These are phyloP conservation scores for Cercospora zeae-maydis DNA, from an alignment of 2,329 filamentous ascomycete genomes.

Conservation along the genomic window DNA sequence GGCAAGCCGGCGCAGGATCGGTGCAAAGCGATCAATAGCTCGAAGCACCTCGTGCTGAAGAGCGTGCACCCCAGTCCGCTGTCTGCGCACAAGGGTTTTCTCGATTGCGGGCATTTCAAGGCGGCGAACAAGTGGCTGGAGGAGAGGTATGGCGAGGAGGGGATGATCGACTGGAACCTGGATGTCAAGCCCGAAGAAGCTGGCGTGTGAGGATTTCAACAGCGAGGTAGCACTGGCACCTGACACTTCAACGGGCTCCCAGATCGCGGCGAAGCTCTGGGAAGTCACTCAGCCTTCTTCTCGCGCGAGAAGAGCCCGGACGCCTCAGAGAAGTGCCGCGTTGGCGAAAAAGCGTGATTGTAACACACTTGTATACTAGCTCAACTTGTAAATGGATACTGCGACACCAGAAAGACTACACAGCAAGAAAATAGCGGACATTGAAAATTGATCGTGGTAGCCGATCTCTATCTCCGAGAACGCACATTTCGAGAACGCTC, in stretches of 20 bases:
- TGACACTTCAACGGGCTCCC: background rate
- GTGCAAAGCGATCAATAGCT: slow-evolving; percentile 61
- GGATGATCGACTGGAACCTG: slow-evolving; percentile 76
- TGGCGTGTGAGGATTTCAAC: slow-evolving; percentile 31
- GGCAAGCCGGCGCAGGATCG: slow-evolving; percentile 78
- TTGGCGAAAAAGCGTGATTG: background rate
- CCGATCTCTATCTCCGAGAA: background rate
- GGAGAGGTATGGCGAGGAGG: slow-evolving; percentile 71
- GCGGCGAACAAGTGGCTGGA: slow-evolving; percentile 82
- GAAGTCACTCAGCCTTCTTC: background rate
- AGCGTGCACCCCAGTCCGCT: slow-evolving; percentile 92
- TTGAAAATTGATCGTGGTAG: background rate
- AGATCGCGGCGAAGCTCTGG: background rate
- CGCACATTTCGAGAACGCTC: background rate
- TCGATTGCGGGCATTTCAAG: slow-evolving; percentile 69
- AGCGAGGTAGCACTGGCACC: background rate
- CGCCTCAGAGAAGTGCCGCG: background rate
- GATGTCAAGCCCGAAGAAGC: slow-evolving; percentile 46
- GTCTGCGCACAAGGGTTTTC: slow-evolving; percentile 74
- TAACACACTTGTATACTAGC: background rate
- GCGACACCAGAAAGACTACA: background rate
- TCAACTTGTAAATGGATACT: background rate
- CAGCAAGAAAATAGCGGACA: background rate
- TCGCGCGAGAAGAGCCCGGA: background rate
- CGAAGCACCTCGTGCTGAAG: slow-evolving; percentile 76